Base-by-base conservation (phyloP, 768 basidiomycete species). In the Sarcomyxa edulis region DNA sequence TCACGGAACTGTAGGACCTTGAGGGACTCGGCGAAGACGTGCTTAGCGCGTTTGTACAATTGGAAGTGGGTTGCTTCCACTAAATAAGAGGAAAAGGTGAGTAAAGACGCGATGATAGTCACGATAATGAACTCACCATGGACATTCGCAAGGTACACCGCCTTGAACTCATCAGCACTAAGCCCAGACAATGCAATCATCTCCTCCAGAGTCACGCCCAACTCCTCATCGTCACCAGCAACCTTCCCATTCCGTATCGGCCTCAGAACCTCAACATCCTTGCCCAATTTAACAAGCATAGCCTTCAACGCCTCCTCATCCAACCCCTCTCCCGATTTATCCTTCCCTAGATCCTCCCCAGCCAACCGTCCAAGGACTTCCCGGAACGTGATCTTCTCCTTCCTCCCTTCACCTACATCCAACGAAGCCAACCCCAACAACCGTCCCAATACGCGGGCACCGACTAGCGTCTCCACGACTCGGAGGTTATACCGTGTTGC, bases 401-500 rank as follows among this genome's bases (percentile, higher is more conserved):
- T 61, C 42, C 59, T 61, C 12, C 47, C 62, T 9, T 62, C 58
- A 12, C 28, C 37, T 11, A 35, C 36, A n/a, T 38, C 25, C 3
- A 40, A 34, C 21, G 32, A 4, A 15, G 49, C 31, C 11, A 86
- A 44, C 2, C 68, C 71, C 16, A 93, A 71, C 25, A 64, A 60
- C 21, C 72, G 69, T 0, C 81, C 80, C 9, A 96, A 70, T 5
- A 91, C 65, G 18, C 84, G 72, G 0, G 92, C 88, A 1, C 79
- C 84, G 24, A 80, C 81, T 14, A 91, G 79, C 0, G 84, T 87
- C 59, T 96, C 92, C n/a, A 94, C 85, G 23, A 93, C 91, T 23
- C 89, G 87, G 11, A 94, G 69, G 53, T 96, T 95, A 66, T 95
- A 94, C 31, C 80, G 72, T 24, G 69, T 73, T 48, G 82, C 85